Evolutionary conservation across 2,329 filamentous ascomycete genomes (phyloP).

Genomic region (Calonectria multiphialidica): DNA sequence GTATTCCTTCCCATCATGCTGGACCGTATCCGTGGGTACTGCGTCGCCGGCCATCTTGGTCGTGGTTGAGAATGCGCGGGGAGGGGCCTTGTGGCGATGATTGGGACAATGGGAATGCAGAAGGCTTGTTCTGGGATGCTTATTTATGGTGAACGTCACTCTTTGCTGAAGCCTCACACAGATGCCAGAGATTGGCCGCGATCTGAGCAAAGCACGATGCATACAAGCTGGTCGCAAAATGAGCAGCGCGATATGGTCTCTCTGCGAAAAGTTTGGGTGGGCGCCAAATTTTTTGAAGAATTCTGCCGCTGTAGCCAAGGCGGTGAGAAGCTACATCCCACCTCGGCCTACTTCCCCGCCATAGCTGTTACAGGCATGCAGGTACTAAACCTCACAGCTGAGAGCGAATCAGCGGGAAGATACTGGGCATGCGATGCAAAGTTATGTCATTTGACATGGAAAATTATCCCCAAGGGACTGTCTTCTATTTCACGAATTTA

Average conservation of each 20-base stretch:
- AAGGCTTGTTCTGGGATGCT: not conserved
- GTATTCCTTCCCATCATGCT: slow-evolving; percentile 61
- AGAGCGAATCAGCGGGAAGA: too few species aligned
- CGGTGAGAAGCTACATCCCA: slow-evolving; percentile 33
- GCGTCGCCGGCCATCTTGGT: slow-evolving; percentile 37
- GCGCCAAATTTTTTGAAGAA: slow-evolving; percentile 36
- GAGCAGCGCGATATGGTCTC: slow-evolving; percentile 9
- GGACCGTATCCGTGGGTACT: slow-evolving; percentile 39
- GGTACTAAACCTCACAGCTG: not conserved
- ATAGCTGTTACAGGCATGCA: not conserved
- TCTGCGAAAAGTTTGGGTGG: slow-evolving; percentile 8
- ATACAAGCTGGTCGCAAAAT: slow-evolving; percentile 28
- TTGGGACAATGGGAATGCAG: slow-evolving; percentile 9
- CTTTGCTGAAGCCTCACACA: slow-evolving; percentile 20
- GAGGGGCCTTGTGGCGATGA: slow-evolving; percentile 14
- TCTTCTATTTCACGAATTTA: too few species aligned
- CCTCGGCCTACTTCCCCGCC: not conserved
- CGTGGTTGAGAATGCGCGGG: slow-evolving; percentile 33
- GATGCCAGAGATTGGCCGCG: slow-evolving; percentile 33
- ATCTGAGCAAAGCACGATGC: slow-evolving; percentile 24
- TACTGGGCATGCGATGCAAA: too few species aligned
- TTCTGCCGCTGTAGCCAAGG: slow-evolving; percentile 38
- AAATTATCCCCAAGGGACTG: too few species aligned
- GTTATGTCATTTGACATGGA: too few species aligned
- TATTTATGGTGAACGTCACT: not conserved